Evolutionary conservation across 345 rosid genomes (phyloP).

Genomic region (Pistacia atlantica): DNA sequence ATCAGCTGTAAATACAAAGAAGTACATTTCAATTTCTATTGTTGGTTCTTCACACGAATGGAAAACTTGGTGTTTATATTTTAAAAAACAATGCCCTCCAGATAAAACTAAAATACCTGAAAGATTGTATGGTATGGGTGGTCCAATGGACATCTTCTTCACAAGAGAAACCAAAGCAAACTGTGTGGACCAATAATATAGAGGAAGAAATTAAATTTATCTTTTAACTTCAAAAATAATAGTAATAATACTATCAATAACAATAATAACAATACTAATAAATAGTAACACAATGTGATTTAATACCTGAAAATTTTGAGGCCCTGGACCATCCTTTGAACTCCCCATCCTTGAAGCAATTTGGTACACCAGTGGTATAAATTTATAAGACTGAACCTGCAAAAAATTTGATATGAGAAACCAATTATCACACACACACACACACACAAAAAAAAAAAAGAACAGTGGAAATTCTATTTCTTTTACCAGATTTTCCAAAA

Average conservation of each 20-base stretch:
- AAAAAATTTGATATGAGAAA: constrained; percentile 14
- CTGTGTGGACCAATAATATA: constrained; percentile 50
- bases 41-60: background rate
- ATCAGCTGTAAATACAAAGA: constrained; percentile 17
- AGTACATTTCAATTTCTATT: background rate
- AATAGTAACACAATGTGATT: constrained; percentile 8
- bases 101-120: constrained; percentile 53
- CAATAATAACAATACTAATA: background rate
- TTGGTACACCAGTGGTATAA: constrained; percentile 88
- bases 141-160: constrained; percentile 95
- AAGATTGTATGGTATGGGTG: constrained; percentile 96
- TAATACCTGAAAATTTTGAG: constrained; percentile 79
- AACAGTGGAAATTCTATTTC: background rate
- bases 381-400: constrained; percentile 93
- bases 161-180: constrained; percentile 85
- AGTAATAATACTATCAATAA: background rate
- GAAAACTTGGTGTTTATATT: background rate
- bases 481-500: background rate
- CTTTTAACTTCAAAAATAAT: constrained; percentile 3
- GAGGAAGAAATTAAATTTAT: constrained; percentile 24
- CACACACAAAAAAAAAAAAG: background rate
- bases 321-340: constrained; percentile 67
- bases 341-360: constrained; percentile 97
- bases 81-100: constrained; percentile 15
- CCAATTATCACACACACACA: background rate